Conservation (phyloP, 345 rosid species). For the Iberis pinnata region DNA sequence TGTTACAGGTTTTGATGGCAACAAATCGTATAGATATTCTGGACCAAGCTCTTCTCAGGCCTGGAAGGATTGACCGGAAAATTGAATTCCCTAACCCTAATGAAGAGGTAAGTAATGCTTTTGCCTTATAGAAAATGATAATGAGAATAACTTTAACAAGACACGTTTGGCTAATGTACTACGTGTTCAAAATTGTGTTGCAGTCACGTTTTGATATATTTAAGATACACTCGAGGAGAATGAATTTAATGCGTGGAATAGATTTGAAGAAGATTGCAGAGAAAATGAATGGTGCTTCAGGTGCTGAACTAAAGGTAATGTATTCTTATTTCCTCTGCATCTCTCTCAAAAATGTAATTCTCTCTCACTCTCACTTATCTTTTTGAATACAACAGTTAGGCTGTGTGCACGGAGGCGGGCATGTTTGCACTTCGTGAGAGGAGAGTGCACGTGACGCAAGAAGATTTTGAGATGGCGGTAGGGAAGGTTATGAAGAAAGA, state of each 20-base stretch:
- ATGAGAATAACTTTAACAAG: background rate
- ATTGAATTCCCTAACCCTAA: slow-evolving; percentile 98
- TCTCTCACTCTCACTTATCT: background rate
- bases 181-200: slow-evolving; percentile 23
- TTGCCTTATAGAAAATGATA: slow-evolving; percentile 2
- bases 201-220: slow-evolving; percentile 92
- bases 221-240: slow-evolving; percentile 92
- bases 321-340: background rate
- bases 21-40: slow-evolving; percentile 95
- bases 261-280: slow-evolving; percentile 96
- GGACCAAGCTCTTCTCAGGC: slow-evolving; percentile 98
- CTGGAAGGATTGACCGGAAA: slow-evolving; percentile 95
- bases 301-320: slow-evolving; percentile 94
- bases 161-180: slow-evolving; percentile 1
- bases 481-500: slow-evolving; percentile 99
- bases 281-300: slow-evolving; percentile 99
- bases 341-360: background rate
- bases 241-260: slow-evolving; percentile 98
- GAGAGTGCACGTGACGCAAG: slow-evolving; percentile 95
- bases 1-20: slow-evolving; percentile 88
- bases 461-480: slow-evolving; percentile 99
- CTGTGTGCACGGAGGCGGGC: slow-evolving; percentile 98
- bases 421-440: slow-evolving; percentile 99
- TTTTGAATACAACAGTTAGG: slow-evolving; percentile 38
- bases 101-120: slow-evolving; percentile 50